A percentile compares a stretch with the other conserved stretches of the same genome.
Conservation (phyloP, 352 stramenopile genomes). For the Saprolegnia parasitica region DNA sequence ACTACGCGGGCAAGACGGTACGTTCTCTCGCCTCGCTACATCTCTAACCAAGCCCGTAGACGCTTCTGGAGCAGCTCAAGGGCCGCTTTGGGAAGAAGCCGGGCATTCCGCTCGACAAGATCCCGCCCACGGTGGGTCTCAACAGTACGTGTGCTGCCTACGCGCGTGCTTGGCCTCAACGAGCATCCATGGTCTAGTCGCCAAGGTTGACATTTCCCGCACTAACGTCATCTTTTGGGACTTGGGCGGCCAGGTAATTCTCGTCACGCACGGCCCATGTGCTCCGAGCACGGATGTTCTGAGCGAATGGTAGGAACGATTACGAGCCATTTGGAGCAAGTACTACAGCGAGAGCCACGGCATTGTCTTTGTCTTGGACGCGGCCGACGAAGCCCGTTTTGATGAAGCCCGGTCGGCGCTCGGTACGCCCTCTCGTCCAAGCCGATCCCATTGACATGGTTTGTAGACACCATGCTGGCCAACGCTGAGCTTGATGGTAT, state of each 20-base stretch:
- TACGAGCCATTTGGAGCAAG: conserved; percentile 91
- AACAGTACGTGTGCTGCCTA: conserved; percentile 57
- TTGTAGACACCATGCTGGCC: conserved; percentile 65
- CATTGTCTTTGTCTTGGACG: conserved; percentile 89
- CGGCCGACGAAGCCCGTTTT: conserved; percentile 78
- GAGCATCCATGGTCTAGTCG: conserved; percentile 37
- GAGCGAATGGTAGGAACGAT: conserved; percentile 44
- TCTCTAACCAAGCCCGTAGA: conserved; percentile 37
- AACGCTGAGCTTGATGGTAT: conserved; percentile 73
- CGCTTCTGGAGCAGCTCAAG: conserved; percentile 88
- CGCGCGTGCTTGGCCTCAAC: background rate
- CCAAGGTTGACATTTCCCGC: conserved; percentile 75
- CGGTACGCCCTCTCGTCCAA: conserved; percentile 38
- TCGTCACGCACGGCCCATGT: no score
- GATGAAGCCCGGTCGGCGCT: conserved; percentile 85
- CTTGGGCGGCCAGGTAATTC: conserved; percentile 77
- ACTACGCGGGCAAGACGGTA: conserved; percentile 91
- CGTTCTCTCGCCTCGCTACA: conserved; percentile 34
- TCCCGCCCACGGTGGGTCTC: conserved; percentile 87
- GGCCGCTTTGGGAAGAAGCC: conserved; percentile 84
- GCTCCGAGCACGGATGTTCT: conserved; percentile 5
- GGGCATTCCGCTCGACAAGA: conserved; percentile 87
- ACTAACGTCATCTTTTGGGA: conserved; percentile 91
- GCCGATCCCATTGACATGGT: background rate
- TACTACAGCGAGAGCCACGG: conserved; percentile 92